Evolutionary conservation across 1,284 basidiomycete genomes (phyloP), one percentile per base, ranked within the genome.

Genomic region (Singerocomus inundabilis): DNA sequence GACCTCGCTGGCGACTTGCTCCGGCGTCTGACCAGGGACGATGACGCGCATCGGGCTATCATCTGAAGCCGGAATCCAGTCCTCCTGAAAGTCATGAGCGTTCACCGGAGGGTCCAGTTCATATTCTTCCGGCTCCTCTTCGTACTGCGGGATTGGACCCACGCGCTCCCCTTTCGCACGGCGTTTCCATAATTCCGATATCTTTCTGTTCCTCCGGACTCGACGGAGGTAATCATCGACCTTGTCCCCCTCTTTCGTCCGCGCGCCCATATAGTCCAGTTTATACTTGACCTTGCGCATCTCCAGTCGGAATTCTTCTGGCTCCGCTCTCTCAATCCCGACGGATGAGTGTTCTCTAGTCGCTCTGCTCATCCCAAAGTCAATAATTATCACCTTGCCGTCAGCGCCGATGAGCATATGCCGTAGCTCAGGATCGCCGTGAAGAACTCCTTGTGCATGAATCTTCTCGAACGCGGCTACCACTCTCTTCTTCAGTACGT

Each of bases 341-440:
- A 78, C 60, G 1, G 64, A 65, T 8, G 66, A 47, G 30, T 72
- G 66, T 26, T 73, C 69, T n/a, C 62, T 61, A 6, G 69, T 48
- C 5, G 75, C 71, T 26, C 72, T 69, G 56, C 76, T 74, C 41
- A 68, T 66, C 36, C 80, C 73, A 60, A 84, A 84, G 61, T 84
- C 76, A 54, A 81, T 73, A 44, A 86, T 71, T 30, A 72, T 79
- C 31, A 85, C 74, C 29, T 70, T 71, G 36, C 72, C 76, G 56
- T 84, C 79, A 3, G 71, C 79, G 3, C 76, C 75, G 38, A 86
- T 76, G 52, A 85, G 71, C 60, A 85, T 78, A 49, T 82, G 76
- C 6, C 75, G 70, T 34, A 79, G 70, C 46, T 77, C 73, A 2
- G 77, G 68, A 53, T 74, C 74, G 21, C 77, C 74, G 44, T 83